Evolutionary conservation across 805 yeast species (phyloP).

Genomic region (Kodamaea kaohsiungensis): DNA sequence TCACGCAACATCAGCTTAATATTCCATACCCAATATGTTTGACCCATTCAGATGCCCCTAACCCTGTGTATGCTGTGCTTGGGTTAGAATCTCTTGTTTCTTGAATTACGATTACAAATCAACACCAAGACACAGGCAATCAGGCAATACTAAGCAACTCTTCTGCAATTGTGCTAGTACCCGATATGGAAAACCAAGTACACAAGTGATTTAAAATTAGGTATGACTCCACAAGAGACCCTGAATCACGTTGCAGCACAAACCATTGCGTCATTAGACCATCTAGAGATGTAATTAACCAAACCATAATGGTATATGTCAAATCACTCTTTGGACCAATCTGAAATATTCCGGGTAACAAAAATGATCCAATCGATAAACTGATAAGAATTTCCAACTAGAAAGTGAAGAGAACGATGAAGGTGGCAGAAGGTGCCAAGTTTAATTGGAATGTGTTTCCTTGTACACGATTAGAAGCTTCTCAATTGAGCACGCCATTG

Average conservation of each 20-base stretch:
- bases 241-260: neutral
- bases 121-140: neutral
- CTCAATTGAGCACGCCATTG: constrained; percentile 33
- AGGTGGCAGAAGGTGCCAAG: constrained; percentile 25
- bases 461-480: constrained; percentile 36
- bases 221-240: too few species aligned
- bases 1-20: neutral
- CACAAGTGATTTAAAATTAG: too few species aligned
- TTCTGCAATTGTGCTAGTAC: neutral
- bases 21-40: neutral
- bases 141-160: neutral
- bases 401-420: neutral
- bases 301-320: too few species aligned
- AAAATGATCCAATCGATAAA: neutral
- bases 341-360: neutral
- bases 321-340: too few species aligned
- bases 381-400: neutral
- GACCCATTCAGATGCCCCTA: too few species aligned
- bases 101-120: neutral
- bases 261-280: neutral
- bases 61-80: too few species aligned
- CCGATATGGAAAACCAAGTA: neutral
- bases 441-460: constrained; percentile 70
- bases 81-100: neutral
- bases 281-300: too few species aligned